Evolutionary conservation across 768 basidiomycete genomes (phyloP).

Genomic region (Pluteus cervinus): DNA sequence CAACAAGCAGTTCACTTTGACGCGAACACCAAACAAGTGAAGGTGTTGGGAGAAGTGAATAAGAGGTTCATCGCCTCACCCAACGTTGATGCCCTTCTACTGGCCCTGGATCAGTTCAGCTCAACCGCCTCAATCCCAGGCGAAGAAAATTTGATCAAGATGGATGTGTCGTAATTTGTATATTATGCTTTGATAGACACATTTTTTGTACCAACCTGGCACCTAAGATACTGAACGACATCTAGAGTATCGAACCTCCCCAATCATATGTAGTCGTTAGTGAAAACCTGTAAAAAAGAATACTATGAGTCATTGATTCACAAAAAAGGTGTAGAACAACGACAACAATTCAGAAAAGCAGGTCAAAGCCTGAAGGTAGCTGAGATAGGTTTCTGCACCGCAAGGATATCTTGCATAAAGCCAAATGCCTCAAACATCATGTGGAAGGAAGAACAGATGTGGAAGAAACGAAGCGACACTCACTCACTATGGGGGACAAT

Average conservation of each 20-base stretch:
- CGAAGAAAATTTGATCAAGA: slow-evolving; percentile 46
- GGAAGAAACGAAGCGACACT: slow-evolving; percentile 8
- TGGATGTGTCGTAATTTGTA: slow-evolving; percentile 40
- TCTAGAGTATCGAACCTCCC: too few relatives aligned
- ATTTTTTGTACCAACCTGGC: too few relatives aligned
- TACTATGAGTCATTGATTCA: slow-evolving; percentile 1
- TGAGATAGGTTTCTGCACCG: slow-evolving; percentile 85
- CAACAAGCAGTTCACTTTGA: slow-evolving; percentile 83
- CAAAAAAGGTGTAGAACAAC: neutral
- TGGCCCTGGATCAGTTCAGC: slow-evolving; percentile 55
- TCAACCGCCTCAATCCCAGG: slow-evolving; percentile 25
- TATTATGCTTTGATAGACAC: too few relatives aligned
- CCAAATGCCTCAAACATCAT: slow-evolving; percentile 96
- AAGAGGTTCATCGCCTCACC: slow-evolving; percentile 83
- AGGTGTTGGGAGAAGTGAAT: slow-evolving; percentile 81
- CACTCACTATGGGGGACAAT: too few relatives aligned
- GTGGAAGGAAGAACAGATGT: slow-evolving; percentile 7
- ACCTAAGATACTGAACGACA: too few relatives aligned
- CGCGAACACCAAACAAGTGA: slow-evolving; percentile 46
- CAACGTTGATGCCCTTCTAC: slow-evolving; percentile 69
- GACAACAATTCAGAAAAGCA: slow-evolving; percentile 31
- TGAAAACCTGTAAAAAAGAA: too few relatives aligned
- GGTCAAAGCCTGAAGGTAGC: slow-evolving; percentile 76
- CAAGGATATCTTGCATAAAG: slow-evolving; percentile 72
- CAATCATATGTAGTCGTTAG: too few relatives aligned